Conservation (phyloP, 495 filamentous ascomycete species). For the Gamarada debralockiae region DNA sequence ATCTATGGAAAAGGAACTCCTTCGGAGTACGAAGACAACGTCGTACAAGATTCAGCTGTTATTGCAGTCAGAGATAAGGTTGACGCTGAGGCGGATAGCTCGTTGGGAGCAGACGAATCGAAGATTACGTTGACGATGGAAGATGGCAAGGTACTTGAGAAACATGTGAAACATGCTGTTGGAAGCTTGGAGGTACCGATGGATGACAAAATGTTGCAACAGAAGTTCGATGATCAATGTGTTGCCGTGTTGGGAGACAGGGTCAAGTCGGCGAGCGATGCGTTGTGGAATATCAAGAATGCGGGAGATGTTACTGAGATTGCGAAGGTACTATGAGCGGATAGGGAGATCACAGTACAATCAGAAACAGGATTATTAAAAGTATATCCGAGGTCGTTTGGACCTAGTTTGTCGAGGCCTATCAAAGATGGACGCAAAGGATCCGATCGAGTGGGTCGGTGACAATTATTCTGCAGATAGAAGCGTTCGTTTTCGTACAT, state of each 20-base stretch:
- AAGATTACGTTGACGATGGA: conserved; percentile 32
- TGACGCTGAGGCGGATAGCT: conserved; percentile 35
- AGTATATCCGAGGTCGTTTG: no score
- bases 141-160: conserved; percentile 34
- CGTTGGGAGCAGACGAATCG: conserved; percentile 38
- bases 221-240: conserved; percentile 45
- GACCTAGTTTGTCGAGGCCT: no score
- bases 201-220: conserved; percentile 36
- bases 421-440: no score
- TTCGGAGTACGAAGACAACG: conserved; percentile 41
- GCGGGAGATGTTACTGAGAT: conserved; percentile 15
- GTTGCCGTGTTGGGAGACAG: conserved; percentile 18
- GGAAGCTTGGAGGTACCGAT: conserved; percentile 46
- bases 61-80: conserved; percentile 38
- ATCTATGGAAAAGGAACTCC: conserved; percentile 48
- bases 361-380: no score
- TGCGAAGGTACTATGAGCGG: not conserved
- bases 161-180: conserved; percentile 45
- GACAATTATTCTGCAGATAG: no score
- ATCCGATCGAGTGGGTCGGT: no score
- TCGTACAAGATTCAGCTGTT: conserved; percentile 35
- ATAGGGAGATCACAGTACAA: no score
- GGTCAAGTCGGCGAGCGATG: conserved; percentile 9
- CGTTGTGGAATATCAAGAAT: conserved; percentile 1
- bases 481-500: no score